Conservation (phyloP, 108 stramenopile species). For the Nitzschia palea region DNA sequence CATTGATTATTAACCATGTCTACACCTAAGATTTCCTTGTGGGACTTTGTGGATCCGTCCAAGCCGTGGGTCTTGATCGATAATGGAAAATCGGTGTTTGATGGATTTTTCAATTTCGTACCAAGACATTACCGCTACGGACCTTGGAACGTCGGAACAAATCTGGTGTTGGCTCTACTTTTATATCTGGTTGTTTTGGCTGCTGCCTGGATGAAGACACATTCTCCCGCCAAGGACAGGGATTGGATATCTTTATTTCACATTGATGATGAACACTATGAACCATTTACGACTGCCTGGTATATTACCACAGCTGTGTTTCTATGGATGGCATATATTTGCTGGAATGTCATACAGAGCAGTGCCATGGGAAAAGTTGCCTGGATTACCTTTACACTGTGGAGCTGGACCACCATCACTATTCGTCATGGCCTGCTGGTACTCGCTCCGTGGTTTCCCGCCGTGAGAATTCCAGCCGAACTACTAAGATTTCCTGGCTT, state of each 20-base stretch:
- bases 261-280: constrained; percentile 24
- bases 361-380: constrained; percentile 31
- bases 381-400: constrained; percentile 62
- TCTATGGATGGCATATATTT: constrained; percentile 49
- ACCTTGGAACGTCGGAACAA: constrained; percentile 45
- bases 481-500: constrained; percentile 63
- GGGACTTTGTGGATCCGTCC: constrained; percentile 39
- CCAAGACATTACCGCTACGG: constrained; percentile 68
- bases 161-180: constrained; percentile 9
- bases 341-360: constrained; percentile 7
- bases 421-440: constrained; percentile 57
- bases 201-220: constrained; percentile 11
- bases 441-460: constrained; percentile 51
- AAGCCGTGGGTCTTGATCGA: constrained; percentile 60
- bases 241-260: constrained; percentile 15
- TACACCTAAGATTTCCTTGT: constrained; percentile 10
- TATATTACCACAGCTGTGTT: constrained; percentile 35
- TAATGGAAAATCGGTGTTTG: constrained; percentile 41
- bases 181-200: constrained; percentile 4
- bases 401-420: constrained; percentile 60
- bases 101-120: constrained; percentile 78
- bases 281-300: constrained; percentile 38
- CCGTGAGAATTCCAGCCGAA: constrained; percentile 41
- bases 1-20: neutral
- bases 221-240: neutral